Evolutionary conservation across 2,329 filamentous ascomycete species (phyloP).

Genomic region (Pseudogymnoascus sp.): DNA sequence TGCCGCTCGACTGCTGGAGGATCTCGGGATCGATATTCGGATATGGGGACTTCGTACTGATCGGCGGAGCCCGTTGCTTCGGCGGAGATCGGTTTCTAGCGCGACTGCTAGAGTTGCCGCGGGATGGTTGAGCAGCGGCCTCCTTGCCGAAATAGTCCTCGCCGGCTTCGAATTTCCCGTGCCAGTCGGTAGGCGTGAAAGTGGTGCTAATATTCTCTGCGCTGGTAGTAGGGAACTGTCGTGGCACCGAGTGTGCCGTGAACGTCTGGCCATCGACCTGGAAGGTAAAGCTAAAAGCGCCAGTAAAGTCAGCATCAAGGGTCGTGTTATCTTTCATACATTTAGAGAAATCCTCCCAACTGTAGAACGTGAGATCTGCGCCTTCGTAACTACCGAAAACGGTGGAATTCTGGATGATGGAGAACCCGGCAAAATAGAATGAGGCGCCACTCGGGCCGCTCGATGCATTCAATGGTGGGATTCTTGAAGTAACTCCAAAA

Average conservation of each 20-base stretch:
- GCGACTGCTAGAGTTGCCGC: constrained; percentile 21
- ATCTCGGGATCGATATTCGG: constrained; percentile 9
- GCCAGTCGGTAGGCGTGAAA: constrained; percentile 44
- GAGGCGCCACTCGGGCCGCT: background rate
- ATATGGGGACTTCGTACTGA: constrained; percentile 13
- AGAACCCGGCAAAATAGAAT: background rate
- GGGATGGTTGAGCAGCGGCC: constrained; percentile 12
- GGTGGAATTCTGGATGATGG: background rate
- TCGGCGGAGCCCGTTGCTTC: constrained; percentile 19
- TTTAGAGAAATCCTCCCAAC: background rate
- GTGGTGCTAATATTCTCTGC: constrained; percentile 54
- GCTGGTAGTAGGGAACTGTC: constrained; percentile 34
- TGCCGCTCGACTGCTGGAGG: constrained; percentile 6
- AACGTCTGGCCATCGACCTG: constrained; percentile 1
- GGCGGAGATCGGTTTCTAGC: constrained; percentile 24
- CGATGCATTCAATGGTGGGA: background rate
- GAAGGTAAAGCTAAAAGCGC: constrained; percentile 6
- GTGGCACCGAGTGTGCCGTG: background rate
- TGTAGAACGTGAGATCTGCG: background rate
- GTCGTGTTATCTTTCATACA: background rate
- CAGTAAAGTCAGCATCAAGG: constrained; percentile 8
- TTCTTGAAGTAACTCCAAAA: background rate
- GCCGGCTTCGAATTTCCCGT: constrained; percentile 27
- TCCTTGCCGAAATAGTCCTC: constrained; percentile 23
- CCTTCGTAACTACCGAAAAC: background rate